Base-by-base conservation (phyloP, 75 land plant species). In the Sequoia sempervirens region DNA sequence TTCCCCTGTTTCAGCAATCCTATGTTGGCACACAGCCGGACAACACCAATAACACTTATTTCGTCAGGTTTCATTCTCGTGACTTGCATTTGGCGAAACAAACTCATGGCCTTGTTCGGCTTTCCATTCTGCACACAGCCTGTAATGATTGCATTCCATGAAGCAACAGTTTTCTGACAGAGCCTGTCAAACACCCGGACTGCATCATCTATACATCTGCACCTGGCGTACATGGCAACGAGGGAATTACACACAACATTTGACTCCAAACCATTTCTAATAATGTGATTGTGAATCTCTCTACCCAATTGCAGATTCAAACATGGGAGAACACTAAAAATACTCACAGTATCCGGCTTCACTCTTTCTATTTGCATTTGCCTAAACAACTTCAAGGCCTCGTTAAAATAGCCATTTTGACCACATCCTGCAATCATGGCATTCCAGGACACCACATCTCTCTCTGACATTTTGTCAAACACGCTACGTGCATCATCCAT, bases 171-270 rank as follows among this genome's bases (percentile, higher is more conserved):
- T 14, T 54, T 73, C 45, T 43, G 43, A 41, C 70, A 81, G 89
- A 92, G 91, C 15, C 41, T 80, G 45, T 92, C 83, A 83, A 93
- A 93, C 14, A 93, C 69, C 17, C 40, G 74, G 12, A 41, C 79
- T 30, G 92, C 81, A 38, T 83, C 73, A 53, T 87, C 88, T 68
- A 93, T 58, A 52, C 83, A 80, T 9, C 92, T 90, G 84, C 90
- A 84, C 72, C 91, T 93, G 58, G 91, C 94, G 90, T 93, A 93
- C 94, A 93, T 91, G 79, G 90, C 91, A 20, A 93, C 87, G 20
- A 90, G 76, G 43, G 94, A 85, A 80, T 88, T 90, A 45, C 75
- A 52, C 47, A 91, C 82, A 82, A 73, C 38, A 70, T 93, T 89
- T 18, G 86, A 79, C 7, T 46, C 26, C 18, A 87, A 50, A 32